phyloP scores from a whole-genome alignment of 257 asterid species.

The Anisodus acutangulus region DNA sequence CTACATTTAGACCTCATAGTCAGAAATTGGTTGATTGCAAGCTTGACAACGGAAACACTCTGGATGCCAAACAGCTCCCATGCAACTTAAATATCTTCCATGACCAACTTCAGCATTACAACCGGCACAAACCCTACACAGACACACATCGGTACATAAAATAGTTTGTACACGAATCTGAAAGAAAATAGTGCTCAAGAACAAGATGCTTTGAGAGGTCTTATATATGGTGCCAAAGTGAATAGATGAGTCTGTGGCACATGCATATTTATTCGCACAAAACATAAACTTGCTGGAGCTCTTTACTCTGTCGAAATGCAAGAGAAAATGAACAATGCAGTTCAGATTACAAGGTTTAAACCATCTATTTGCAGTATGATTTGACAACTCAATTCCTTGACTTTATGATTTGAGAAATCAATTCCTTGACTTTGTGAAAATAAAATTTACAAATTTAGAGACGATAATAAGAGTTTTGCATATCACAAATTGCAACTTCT shows the following conservation, averaged over 20 bases:
- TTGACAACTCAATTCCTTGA: background rate
- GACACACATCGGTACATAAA: constrained; percentile 21
- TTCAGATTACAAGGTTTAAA: background rate
- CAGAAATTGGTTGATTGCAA: constrained; percentile 85
- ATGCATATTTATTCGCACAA: background rate
- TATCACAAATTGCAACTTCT: background rate
- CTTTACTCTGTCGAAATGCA: background rate
- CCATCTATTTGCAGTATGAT: background rate
- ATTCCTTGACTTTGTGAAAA: background rate
- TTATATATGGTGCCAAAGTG: background rate
- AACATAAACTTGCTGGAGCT: background rate
- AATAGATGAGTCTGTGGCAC: background rate
- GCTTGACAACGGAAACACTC: constrained; percentile 88
- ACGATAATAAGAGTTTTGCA: background rate
- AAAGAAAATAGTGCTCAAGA: background rate
- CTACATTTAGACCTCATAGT: constrained; percentile 73
- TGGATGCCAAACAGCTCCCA: constrained; percentile 99
- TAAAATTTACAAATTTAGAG: background rate
- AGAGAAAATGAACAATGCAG: background rate
- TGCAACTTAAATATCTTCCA: constrained; percentile 89
- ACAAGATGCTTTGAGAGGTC: background rate
- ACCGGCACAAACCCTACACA: constrained; percentile 83
- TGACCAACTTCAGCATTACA: constrained; percentile 91
- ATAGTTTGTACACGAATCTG: constrained; percentile 23
- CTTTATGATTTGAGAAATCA: background rate